Conservation (phyloP, 768 basidiomycete species). For the Lactifluus hygrophoroides region DNA sequence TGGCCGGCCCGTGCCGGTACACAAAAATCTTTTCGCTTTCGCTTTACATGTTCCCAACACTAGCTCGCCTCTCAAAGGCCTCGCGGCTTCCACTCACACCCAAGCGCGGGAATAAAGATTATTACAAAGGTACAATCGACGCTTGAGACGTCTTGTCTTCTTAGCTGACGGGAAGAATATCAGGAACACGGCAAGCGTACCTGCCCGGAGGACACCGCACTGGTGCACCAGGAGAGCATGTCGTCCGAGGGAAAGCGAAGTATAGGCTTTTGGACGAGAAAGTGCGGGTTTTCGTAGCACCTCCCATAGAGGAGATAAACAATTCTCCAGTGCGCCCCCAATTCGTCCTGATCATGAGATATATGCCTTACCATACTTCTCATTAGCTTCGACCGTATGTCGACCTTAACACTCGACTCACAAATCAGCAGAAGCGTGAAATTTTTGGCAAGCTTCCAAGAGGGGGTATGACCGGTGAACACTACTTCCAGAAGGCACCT, state of each 20-base stretch:
- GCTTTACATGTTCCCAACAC: slow-evolving; percentile 22
- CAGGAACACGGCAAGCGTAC: slow-evolving; percentile 76
- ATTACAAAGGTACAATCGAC: slow-evolving; percentile 72
- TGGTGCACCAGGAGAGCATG: slow-evolving; percentile 82
- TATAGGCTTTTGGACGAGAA: slow-evolving; percentile 75
- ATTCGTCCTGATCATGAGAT: background rate
- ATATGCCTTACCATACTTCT: background rate
- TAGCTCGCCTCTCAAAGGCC: slow-evolving; percentile 66
- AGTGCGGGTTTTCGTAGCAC: slow-evolving; percentile 79
- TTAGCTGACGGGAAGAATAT: background rate
- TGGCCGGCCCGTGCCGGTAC: background rate
- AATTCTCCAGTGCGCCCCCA: slow-evolving; percentile 42
- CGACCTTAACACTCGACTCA: slow-evolving; percentile 34
- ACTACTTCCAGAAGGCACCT: slow-evolving; percentile 27
- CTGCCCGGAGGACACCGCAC: slow-evolving; percentile 82
- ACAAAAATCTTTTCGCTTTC: background rate
- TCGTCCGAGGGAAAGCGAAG: slow-evolving; percentile 66
- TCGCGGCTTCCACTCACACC: slow-evolving; percentile 74
- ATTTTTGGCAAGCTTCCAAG: slow-evolving; percentile 29
- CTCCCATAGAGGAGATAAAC: slow-evolving; percentile 55
- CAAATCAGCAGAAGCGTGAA: slow-evolving; percentile 22
- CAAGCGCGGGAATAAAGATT: slow-evolving; percentile 92
- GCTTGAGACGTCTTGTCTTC: background rate
- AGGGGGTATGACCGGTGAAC: slow-evolving; percentile 27
- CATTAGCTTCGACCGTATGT: slow-evolving; percentile 67